Evolutionary conservation across 495 filamentous ascomycete species (phyloP).

Genomic region (Arthonia radiata): DNA sequence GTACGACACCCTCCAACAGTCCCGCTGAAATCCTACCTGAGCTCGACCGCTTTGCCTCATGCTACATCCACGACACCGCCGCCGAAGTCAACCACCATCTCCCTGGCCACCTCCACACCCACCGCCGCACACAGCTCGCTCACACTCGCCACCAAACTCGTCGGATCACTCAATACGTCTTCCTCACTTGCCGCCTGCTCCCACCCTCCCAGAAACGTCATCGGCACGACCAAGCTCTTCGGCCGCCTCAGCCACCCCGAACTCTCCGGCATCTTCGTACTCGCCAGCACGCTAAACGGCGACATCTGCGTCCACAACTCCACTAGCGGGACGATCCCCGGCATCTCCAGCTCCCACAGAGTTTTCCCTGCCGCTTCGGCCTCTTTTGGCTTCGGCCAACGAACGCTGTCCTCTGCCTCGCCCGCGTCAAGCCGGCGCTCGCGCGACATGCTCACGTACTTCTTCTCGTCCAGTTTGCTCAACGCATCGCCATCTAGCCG

Average conservation of each 20-base stretch:
- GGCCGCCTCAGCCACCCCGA: too few relatives aligned
- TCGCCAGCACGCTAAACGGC: too few relatives aligned
- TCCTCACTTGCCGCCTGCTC: constrained; percentile 43
- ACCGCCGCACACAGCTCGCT: constrained; percentile 56
- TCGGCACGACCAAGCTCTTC: too few relatives aligned
- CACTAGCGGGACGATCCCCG: constrained; percentile 42
- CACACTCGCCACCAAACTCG: constrained; percentile 36
- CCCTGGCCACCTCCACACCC: constrained; percentile 36
- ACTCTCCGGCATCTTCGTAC: too few relatives aligned
- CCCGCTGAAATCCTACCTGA: too few relatives aligned
- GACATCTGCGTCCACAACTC: constrained; percentile 31
- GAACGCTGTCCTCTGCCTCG: constrained; percentile 18
- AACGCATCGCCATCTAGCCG: constrained; percentile 40
- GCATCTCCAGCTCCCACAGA: constrained; percentile 47
- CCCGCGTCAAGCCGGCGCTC: constrained; percentile 16
- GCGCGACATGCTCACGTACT: constrained; percentile 42
- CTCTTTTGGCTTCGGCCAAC: constrained; percentile 7
- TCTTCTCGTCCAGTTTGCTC: constrained; percentile 32
- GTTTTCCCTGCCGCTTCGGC: constrained; percentile 18
- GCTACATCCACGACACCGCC: too few relatives aligned
- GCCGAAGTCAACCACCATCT: constrained; percentile 20
- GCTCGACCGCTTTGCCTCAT: too few relatives aligned
- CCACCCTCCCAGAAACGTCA: too few relatives aligned
- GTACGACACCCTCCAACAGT: too few relatives aligned
- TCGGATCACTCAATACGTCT: constrained; percentile 25